Percentiles rank a stretch among this genome's conserved stretches.
phyloP scores from a whole-genome alignment of 2,329 filamentous ascomycete species.

The Alternaria alternata region DNA sequence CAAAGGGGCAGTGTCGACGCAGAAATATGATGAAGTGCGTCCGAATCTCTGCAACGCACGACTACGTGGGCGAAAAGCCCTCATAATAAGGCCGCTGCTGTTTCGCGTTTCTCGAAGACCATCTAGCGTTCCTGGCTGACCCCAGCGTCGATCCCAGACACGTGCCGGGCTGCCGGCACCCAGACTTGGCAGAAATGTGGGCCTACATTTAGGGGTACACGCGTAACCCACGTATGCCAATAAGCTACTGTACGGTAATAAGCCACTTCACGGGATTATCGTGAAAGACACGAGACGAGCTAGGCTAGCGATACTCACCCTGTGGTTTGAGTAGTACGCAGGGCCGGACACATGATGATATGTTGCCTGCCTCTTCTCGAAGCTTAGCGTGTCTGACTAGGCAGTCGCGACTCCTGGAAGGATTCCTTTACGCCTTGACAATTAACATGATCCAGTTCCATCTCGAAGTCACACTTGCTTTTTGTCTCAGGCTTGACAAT shows the following conservation, averaged over 20 bases:
- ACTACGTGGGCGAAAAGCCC: background rate
- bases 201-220: background rate
- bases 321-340: background rate
- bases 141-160: slow-evolving; percentile 11
- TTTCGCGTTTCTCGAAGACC: slow-evolving; percentile 12
- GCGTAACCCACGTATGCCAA: background rate
- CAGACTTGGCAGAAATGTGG: slow-evolving; percentile 6
- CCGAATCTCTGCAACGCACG: background rate
- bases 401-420: background rate
- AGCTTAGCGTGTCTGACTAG: slow-evolving; percentile 1
- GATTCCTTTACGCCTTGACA: background rate
- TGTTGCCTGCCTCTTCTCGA: background rate
- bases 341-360: background rate
- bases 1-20: background rate
- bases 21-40: background rate
- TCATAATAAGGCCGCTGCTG: slow-evolving; percentile 10
- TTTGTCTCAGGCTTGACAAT: background rate
- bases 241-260: background rate
- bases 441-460: background rate
- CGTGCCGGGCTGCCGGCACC: slow-evolving; percentile 3
- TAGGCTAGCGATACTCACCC: background rate
- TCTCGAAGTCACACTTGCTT: background rate
- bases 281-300: background rate
- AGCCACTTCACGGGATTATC: background rate
- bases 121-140: slow-evolving; percentile 6